Evolutionary conservation across 2,329 filamentous ascomycete genomes (phyloP).

Genomic region (Berkeleyomyces basicola): DNA sequence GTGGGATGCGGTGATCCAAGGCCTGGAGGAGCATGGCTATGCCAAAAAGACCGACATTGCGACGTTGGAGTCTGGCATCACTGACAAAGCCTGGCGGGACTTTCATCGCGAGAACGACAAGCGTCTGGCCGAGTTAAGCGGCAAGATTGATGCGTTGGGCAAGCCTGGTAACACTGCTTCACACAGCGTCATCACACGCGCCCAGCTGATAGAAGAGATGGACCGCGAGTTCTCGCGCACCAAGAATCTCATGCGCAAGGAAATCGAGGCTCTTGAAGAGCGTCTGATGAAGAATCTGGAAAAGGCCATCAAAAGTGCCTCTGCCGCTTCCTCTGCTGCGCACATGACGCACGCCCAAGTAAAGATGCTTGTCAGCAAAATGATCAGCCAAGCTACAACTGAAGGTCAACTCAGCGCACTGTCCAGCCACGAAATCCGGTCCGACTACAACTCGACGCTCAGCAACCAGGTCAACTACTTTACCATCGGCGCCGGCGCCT

Average conservation of each 20-base stretch:
- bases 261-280: constrained; percentile 23
- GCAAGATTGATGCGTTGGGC: constrained; percentile 11
- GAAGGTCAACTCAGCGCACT: constrained; percentile 31
- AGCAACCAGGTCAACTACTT: constrained; percentile 58
- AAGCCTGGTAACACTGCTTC: constrained; percentile 14
- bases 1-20: constrained; percentile 29
- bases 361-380: constrained; percentile 23
- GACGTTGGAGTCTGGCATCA: constrained; percentile 16
- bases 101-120: constrained; percentile 19
- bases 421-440: constrained; percentile 30
- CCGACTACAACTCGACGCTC: constrained; percentile 28
- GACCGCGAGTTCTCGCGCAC: constrained; percentile 24
- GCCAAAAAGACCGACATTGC: constrained; percentile 7
- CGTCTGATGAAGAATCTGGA: constrained; percentile 21
- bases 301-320: constrained; percentile 9
- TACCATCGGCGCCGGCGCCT: constrained; percentile 44
- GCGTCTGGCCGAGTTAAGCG: constrained; percentile 22
- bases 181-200: constrained; percentile 26
- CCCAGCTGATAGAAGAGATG: constrained; percentile 32
- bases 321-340: constrained; percentile 13
- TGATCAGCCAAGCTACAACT: constrained; percentile 28
- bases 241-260: constrained; percentile 24
- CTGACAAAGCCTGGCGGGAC: constrained; percentile 21
- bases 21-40: constrained; percentile 23
- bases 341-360: constrained; percentile 27